phyloP scores from a whole-genome alignment of 2,329 filamentous ascomycete species.

The Cryphonectria radicalis region DNA sequence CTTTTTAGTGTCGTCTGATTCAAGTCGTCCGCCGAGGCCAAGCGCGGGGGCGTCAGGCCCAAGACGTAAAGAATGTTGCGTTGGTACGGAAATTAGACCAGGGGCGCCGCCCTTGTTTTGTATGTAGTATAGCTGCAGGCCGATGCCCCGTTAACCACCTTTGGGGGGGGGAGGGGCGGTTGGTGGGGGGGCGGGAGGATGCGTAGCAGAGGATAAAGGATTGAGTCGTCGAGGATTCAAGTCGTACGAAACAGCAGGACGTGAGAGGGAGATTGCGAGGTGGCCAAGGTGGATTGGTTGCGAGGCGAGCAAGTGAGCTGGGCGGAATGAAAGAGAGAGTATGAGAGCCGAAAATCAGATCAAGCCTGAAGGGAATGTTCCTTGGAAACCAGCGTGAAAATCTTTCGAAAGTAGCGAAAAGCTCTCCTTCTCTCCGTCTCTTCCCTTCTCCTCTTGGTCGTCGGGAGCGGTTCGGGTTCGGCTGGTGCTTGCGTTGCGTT shows the following conservation, averaged over 20 bases:
- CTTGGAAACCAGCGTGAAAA: not conserved
- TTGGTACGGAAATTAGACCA: conserved; percentile 14
- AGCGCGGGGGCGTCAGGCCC: conserved; percentile 1
- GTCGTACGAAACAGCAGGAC: not conserved
- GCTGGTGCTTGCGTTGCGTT: not conserved
- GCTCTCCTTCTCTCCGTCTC: not conserved
- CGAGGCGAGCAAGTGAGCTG: not conserved
- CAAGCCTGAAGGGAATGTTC: not conserved
- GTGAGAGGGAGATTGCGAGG: not conserved
- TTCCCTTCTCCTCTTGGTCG: not conserved
- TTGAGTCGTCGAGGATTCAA: not conserved
- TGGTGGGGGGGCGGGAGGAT: not conserved
- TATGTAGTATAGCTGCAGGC: conserved; percentile 11
- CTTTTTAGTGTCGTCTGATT: not conserved
- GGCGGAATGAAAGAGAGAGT: not conserved
- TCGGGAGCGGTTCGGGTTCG: conserved; percentile 2
- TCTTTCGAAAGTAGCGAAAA: not conserved
- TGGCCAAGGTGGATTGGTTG: not conserved
- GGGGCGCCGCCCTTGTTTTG: conserved; percentile 13
- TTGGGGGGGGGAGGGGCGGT: not conserved
- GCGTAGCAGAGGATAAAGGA: not conserved
- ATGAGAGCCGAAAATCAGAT: not conserved
- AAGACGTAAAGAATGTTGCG: conserved; percentile 3
- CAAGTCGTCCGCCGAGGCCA: not conserved
- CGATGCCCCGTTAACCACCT: not conserved